A percentile compares a stretch with the other conserved stretches of the same genome.
Conservation (phyloP, 805 yeast genomes). For the Yarrowia alimentaria region DNA sequence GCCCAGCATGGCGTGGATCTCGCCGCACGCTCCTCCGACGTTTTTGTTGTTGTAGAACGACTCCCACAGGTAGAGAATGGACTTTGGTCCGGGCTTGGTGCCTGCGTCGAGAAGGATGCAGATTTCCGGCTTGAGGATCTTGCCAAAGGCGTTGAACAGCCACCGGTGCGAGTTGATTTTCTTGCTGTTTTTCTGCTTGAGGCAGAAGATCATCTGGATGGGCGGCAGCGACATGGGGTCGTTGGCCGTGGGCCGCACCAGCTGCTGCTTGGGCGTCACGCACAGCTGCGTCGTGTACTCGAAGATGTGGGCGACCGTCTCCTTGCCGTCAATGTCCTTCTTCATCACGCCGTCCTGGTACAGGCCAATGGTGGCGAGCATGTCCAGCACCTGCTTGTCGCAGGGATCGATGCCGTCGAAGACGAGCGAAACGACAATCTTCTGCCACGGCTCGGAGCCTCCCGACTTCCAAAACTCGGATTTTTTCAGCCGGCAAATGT, state of each 20-base stretch:
- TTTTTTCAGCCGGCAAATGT: conserved; percentile 51
- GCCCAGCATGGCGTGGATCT: conserved; percentile 59
- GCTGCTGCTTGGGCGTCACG: conserved; percentile 44
- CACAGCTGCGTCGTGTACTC: conserved; percentile 60
- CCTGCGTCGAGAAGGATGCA: conserved; percentile 63
- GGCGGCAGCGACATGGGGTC: conserved; percentile 52
- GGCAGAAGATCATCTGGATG: conserved; percentile 58
- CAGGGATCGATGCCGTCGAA: conserved; percentile 67
- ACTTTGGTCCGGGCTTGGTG: conserved; percentile 58
- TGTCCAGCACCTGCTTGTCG: conserved; percentile 60
- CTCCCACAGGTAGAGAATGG: conserved; percentile 60
- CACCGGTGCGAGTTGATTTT: conserved; percentile 67
- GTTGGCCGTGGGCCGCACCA: conserved; percentile 52
- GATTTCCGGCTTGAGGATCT: conserved; percentile 55
- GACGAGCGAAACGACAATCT: conserved; percentile 60
- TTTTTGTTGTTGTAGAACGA: conserved; percentile 57
- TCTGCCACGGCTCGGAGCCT: conserved; percentile 59
- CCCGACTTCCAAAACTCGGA: conserved; percentile 51
- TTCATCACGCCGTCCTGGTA: conserved; percentile 67
- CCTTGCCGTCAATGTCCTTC: conserved; percentile 56
- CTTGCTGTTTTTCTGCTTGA: conserved; percentile 62
- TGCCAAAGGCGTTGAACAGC: conserved; percentile 65
- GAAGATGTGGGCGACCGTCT: conserved; percentile 63
- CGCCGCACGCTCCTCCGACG: conserved; percentile 74
- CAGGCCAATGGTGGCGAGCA: conserved; percentile 62